Conservation (phyloP, 345 rosid species). For the Acer campestre region DNA sequence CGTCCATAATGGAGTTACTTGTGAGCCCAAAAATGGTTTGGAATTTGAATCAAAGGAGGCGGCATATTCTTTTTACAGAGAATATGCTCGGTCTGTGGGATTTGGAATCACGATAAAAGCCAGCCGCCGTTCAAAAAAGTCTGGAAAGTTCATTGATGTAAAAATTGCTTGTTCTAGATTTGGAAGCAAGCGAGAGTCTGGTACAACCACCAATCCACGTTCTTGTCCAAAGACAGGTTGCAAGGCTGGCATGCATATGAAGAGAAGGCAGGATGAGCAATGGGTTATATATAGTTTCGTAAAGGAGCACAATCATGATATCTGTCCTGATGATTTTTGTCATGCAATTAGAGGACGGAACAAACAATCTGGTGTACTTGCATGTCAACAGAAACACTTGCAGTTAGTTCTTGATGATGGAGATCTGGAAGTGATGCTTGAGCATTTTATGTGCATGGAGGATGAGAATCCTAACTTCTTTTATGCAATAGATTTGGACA, state of each 20-base stretch:
- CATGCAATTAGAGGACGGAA: constrained; percentile 30
- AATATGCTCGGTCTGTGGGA: constrained; percentile 47
- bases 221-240: constrained; percentile 46
- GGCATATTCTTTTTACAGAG: constrained; percentile 51
- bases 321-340: constrained; percentile 35
- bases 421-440: constrained; percentile 36
- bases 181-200: constrained; percentile 44
- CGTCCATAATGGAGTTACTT: constrained; percentile 12
- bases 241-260: constrained; percentile 52
- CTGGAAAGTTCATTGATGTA: constrained; percentile 52
- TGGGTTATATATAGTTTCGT: constrained; percentile 40
- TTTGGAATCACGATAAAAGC: constrained; percentile 53
- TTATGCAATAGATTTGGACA: constrained; percentile 42
- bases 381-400: constrained; percentile 37
- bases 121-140: constrained; percentile 52
- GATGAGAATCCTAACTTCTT: constrained; percentile 41
- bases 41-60: constrained; percentile 51
- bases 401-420: constrained; percentile 34
- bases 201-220: constrained; percentile 27
- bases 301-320: constrained; percentile 49
- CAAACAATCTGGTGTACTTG: constrained; percentile 33
- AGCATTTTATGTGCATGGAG: constrained; percentile 41
- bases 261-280: constrained; percentile 42
- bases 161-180: constrained; percentile 53
- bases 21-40: constrained; percentile 38